Conservation (phyloP, 495 filamentous ascomycete species). For the Eremomyces bilateralis region DNA sequence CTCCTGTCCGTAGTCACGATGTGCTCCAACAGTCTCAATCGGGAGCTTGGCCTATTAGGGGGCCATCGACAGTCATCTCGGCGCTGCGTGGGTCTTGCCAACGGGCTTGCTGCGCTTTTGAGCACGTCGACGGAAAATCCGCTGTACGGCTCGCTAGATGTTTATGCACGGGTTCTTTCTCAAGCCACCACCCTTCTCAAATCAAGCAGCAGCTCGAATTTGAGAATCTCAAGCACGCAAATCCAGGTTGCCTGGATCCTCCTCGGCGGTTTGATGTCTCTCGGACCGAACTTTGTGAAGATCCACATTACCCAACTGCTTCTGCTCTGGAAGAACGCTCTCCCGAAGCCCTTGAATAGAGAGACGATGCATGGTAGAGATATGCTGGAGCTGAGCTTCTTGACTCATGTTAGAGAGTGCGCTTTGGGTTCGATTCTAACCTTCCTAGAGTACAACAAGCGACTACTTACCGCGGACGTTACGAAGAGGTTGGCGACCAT, state of each 20-base stretch:
- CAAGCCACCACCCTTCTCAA: conserved; percentile 87
- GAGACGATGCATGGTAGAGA: conserved; percentile 68
- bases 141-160: conserved; percentile 83
- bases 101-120: conserved; percentile 78
- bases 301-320: conserved; percentile 91
- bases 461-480: conserved; percentile 78
- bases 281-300: conserved; percentile 96
- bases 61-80: conserved; percentile 59
- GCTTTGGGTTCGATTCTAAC: conserved; percentile 75
- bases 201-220: conserved; percentile 72
- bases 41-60: conserved; percentile 61
- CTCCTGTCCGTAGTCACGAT: conserved; percentile 80
- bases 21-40: conserved; percentile 83
- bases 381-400: conserved; percentile 70
- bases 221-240: conserved; percentile 79
- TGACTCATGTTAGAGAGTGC: conserved; percentile 90
- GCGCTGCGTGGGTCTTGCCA: conserved; percentile 76
- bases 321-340: conserved; percentile 91
- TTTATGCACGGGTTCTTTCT: conserved; percentile 75
- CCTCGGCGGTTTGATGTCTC: conserved; percentile 86
- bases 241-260: conserved; percentile 97
- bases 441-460: conserved; percentile 86
- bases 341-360: conserved; percentile 81
- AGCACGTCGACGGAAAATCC: conserved; percentile 76
- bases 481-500: conserved; percentile 81